Evolutionary conservation across 345 rosid genomes (phyloP), one percentile per base, ranked within the genome.

Genomic region (Limnanthes douglasii): DNA sequence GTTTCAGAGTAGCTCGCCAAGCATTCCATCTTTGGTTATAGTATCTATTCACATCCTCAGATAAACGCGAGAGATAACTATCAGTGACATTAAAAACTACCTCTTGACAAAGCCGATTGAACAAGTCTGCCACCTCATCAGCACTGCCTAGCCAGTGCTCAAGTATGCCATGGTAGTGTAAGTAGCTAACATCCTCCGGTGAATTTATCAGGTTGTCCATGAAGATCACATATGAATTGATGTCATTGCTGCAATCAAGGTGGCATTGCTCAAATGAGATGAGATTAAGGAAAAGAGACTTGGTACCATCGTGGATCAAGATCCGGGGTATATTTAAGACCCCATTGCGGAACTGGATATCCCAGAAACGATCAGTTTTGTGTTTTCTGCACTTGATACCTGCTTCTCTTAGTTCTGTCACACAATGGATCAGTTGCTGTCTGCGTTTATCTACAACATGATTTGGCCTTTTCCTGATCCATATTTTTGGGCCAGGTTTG

Each of bases 141-240:
- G 83, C 92, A 4, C 86, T 83, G 11, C 94, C 95, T 6, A 83
- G 73, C 94, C 92, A 83, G 45, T 83, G 92, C 54, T 90, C 92
- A 0, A 83, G 59, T 5, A 79, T 74, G 15, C 90, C 93, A 0
- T 64, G 59, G 33, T 74, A 73, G 34, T 79, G 95, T 8, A 90
- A 78, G 79, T 74, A 70, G 5, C 70, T 76, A 0, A 83, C 86
- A 17, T 79, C 97, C 56, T 62, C 72, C 0, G 75, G 78, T 0
- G 84, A 88, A 54, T 83, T 81, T 16, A 88, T 79, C 66, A 88
- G 47, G 54, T 79, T 88, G 61, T 88, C 95, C 92, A 83, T 64
- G 75, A 83, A 90, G 18, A 83, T 58, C 46, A 80, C 64, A 23
- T 77, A 83, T 1, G 95, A 79, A 25, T 93, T 83, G 18, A 83